A percentile compares a stretch with the other conserved stretches of the same genome.
phyloP scores from a whole-genome alignment of 768 basidiomycete genomes.

The Lactifluus piperatus region DNA sequence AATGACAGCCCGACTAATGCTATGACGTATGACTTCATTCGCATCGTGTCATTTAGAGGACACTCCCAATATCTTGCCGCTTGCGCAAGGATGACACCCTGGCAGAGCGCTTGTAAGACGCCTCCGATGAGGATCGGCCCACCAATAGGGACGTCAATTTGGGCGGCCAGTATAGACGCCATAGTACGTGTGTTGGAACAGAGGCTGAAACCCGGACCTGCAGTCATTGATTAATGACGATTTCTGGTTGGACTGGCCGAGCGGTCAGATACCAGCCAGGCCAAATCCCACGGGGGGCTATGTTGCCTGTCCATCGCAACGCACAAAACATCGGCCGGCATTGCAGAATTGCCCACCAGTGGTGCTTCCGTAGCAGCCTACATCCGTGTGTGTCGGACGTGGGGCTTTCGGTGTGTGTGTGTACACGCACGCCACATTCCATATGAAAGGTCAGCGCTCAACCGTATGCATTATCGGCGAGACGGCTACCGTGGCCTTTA shows the following conservation, averaged over 20 bases:
- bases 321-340: background rate
- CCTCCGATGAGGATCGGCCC: constrained; percentile 39
- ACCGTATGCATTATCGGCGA: too few relatives aligned
- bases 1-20: constrained; percentile 33
- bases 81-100: constrained; percentile 29
- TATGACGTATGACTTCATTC: constrained; percentile 35
- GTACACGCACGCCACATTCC: too few relatives aligned
- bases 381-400: too few relatives aligned
- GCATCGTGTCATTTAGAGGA: constrained; percentile 36
- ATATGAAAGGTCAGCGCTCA: too few relatives aligned
- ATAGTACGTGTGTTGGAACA: background rate
- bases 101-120: constrained; percentile 40
- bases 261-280: background rate
- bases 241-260: background rate
- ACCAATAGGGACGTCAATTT: constrained; percentile 14
- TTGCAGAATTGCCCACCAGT: too few relatives aligned
- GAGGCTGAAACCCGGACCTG: background rate
- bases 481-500: too few relatives aligned
- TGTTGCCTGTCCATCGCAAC: too few relatives aligned
- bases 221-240: background rate
- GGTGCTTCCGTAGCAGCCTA: too few relatives aligned
- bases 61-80: constrained; percentile 30
- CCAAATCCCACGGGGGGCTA: background rate
- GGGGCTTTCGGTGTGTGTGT: too few relatives aligned
- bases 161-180: background rate